A percentile compares a stretch with the other conserved stretches of the same genome.
Conservation (phyloP, 345 rosid species). For the Populus pruinosa region DNA sequence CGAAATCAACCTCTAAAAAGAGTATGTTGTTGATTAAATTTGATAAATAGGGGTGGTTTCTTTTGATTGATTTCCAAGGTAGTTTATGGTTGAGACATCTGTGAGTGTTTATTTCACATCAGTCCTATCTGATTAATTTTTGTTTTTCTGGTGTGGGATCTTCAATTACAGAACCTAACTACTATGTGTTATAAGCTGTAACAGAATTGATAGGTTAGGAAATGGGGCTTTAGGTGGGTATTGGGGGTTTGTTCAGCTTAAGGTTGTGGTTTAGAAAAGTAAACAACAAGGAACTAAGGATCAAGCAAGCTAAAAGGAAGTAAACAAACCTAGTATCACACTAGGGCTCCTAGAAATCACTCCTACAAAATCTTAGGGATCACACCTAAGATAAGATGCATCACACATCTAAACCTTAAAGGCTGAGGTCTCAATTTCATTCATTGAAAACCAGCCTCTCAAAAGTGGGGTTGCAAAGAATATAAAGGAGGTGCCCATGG, state of each 20-base stretch:
- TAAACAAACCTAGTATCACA: not conserved
- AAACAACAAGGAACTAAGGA: not conserved
- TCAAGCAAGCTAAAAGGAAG: not conserved
- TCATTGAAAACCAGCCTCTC: too few species aligned
- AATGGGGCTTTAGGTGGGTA: not conserved
- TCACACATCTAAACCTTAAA: not conserved
- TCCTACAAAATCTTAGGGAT: not conserved
- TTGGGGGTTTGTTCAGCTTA: not conserved
- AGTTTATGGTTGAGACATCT: not conserved
- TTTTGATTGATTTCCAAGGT: not conserved
- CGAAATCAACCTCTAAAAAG: too few species aligned
- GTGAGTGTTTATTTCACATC: not conserved
- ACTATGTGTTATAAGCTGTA: not conserved
- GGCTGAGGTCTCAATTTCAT: too few species aligned
- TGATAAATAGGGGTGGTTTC: not conserved
- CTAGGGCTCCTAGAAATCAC: not conserved
- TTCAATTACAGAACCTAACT: not conserved
- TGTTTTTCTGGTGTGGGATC: not conserved
- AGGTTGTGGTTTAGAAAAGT: not conserved
- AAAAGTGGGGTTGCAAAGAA: too few species aligned
- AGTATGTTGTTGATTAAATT: not conserved
- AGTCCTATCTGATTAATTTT: not conserved
- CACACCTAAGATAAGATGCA: not conserved
- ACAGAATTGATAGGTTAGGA: not conserved
- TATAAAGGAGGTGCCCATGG: too few species aligned